phyloP scores from a whole-genome alignment of 140 eudicot species.

The Bidens hawaiensis region DNA sequence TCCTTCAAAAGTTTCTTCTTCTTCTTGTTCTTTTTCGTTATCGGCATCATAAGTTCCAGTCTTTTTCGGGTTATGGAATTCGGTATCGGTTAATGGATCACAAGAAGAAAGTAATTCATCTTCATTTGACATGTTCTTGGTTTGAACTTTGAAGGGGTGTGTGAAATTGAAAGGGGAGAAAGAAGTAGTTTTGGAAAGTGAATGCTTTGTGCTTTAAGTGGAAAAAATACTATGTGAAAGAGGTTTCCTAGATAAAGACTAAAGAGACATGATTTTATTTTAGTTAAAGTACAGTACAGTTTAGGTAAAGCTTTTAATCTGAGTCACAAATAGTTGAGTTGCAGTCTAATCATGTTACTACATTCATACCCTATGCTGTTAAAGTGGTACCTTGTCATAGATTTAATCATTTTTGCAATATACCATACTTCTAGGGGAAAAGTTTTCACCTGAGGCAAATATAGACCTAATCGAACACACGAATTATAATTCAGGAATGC shows the following conservation, averaged over 20 bases:
- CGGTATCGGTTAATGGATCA: constrained; percentile 18
- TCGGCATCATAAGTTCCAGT: constrained; percentile 2
- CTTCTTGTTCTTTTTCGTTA: neutral
- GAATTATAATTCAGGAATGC: neutral
- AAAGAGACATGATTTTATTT: constrained; percentile 18
- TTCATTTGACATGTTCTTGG: constrained; percentile 15
- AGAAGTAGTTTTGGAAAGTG: constrained; percentile 31
- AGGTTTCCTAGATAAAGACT: constrained; percentile 27
- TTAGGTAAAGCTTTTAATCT: constrained; percentile 40
- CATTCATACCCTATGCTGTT: constrained; percentile 1
- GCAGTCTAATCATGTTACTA: constrained; percentile 15
- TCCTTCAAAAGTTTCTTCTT: neutral
- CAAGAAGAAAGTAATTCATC: constrained; percentile 15
- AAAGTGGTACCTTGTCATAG: constrained; percentile 15
- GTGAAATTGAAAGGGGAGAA: constrained; percentile 34
- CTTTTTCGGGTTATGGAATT: constrained; percentile 16
- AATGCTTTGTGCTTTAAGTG: constrained; percentile 43
- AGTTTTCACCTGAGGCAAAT: constrained; percentile 11
- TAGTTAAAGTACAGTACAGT: constrained; percentile 30
- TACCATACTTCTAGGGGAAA: neutral
- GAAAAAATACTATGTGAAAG: constrained; percentile 37
- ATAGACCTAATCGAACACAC: neutral
- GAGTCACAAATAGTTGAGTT: constrained; percentile 21
- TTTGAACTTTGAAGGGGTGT: constrained; percentile 17
- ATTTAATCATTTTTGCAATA: constrained; percentile 13